phyloP scores from a whole-genome alignment of 257 asterid genomes.

The Avicennia marina region DNA sequence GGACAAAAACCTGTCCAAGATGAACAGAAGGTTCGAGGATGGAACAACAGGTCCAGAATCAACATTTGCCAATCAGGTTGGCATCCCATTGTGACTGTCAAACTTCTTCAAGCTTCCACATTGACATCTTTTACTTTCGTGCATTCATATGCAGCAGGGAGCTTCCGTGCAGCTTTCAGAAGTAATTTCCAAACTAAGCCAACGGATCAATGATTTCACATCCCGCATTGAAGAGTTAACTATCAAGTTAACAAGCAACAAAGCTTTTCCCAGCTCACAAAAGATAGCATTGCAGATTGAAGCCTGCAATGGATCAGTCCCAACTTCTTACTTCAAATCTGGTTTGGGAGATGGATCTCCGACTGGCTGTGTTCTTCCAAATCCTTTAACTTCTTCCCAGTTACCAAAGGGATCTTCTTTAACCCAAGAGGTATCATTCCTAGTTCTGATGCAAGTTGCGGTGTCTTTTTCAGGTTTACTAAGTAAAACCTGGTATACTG shows the following conservation, averaged over 20 bases:
- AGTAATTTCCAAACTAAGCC: conserved; percentile 72
- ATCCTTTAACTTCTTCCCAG: conserved; percentile 68
- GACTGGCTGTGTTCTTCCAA: conserved; percentile 71
- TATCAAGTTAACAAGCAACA: conserved; percentile 49
- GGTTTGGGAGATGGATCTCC: conserved; percentile 38
- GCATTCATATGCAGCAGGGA: too few species aligned
- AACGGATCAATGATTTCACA: conserved; percentile 89
- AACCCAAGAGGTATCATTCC: conserved; percentile 65
- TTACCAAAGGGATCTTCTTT: conserved; percentile 65
- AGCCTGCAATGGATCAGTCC: conserved; percentile 66
- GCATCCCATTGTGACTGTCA: not conserved
- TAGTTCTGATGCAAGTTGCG: too few species aligned
- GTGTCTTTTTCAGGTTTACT: too few species aligned
- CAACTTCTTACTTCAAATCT: conserved; percentile 80
- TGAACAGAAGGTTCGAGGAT: conserved; percentile 45
- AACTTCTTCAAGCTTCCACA: not conserved
- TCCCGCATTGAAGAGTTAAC: conserved; percentile 68
- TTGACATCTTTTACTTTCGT: not conserved
- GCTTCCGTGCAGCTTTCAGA: conserved; percentile 69
- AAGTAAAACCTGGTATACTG: too few species aligned
- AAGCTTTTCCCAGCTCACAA: conserved; percentile 48
- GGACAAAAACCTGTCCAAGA: conserved; percentile 54
- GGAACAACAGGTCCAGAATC: conserved; percentile 42
- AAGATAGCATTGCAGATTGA: conserved; percentile 47
- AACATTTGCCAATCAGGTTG: conserved; percentile 47